Base-by-base conservation (phyloP, 2,329 filamentous ascomycete genomes). In the Aspergillus nomiae region DNA sequence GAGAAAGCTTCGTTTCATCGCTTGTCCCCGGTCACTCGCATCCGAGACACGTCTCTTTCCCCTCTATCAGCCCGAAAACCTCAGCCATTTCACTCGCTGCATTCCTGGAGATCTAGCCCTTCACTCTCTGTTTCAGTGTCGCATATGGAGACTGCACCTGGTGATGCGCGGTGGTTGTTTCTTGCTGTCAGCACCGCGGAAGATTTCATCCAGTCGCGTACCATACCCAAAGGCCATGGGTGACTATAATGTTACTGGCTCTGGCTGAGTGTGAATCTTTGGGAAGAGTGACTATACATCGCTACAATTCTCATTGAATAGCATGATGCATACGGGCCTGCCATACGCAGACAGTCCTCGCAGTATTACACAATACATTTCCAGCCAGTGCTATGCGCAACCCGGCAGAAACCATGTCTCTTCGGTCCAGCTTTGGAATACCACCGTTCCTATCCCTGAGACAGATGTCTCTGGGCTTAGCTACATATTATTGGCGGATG, bases 1-100 rank as follows among this genome's bases (percentile, higher is more conserved):
- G 60, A 65, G 62, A 55, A 55, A 63, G 61, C 64, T 59, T 68
- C 59, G 62, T 63, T 64, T 60, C 63, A 61, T 66, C 64, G 61
- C 62, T 63, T 62, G 61, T 62, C 62, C 63, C 63, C 57, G 63
- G 53, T 61, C 58, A 51, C 60, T 63, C 51, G 48, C 61, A 56
- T 51, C 58, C 61, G 60, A 63, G 60, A 65, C 56, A 59, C 46
- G 24, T 56, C 30, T 38, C 58, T 54, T 38, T 38, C 56, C 55
- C 34, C 61, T 58, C 21, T 32, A 43, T 34, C 21, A 38, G 11
- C 12, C 28, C 36, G 48, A 32, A 41, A 28, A 36, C n/a, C 41
- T 59, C 58, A 51, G 24, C 32, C 58, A 53, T 34, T 30, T 48
- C 32, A 34, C 48, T 38, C 14, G 48, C 28, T 55, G 32, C 32